Evolutionary conservation across 306 rosid species (phyloP).

Genomic region (Cicer judaicum): DNA sequence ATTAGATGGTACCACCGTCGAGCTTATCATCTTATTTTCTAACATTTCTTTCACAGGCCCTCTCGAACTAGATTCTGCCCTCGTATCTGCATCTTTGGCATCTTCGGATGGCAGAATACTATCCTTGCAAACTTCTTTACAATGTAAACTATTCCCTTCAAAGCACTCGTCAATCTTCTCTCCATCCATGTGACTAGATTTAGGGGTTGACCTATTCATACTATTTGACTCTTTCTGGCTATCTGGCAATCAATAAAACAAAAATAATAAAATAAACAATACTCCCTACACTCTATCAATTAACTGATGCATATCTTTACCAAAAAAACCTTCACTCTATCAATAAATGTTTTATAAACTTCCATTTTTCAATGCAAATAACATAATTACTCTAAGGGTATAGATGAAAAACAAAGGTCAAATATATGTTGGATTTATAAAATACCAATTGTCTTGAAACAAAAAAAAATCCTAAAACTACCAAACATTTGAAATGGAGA

Average conservation of each 20-base stretch:
- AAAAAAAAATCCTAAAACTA: too few species aligned
- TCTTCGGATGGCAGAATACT: conserved; percentile 35
- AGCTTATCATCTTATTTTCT: conserved; percentile 11
- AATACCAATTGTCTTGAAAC: too few species aligned
- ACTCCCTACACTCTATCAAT: too few species aligned
- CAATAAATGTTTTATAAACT: too few species aligned
- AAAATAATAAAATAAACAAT: not conserved
- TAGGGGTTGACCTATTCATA: conserved; percentile 36
- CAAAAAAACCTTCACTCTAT: too few species aligned
- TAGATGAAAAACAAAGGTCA: too few species aligned
- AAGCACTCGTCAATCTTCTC: conserved; percentile 37
- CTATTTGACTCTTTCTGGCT: conserved; percentile 40
- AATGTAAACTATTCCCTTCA: conserved; percentile 38
- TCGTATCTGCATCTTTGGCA: conserved; percentile 24
- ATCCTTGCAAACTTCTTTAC: conserved; percentile 38
- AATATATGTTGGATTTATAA: too few species aligned
- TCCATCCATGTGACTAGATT: conserved; percentile 39
- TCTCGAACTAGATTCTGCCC: conserved; percentile 39
- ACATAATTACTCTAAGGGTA: too few species aligned
- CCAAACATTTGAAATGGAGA: too few species aligned
- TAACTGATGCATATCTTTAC: too few species aligned
- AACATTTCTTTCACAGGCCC: conserved; percentile 15
- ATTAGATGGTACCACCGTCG: conserved; percentile 15
- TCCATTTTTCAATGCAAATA: too few species aligned
- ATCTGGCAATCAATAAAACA: conserved; percentile 51